These are phyloP conservation scores for Sideroxylon spinosum DNA, from an alignment of 179 eudicot species.

Conservation along the genomic window DNA sequence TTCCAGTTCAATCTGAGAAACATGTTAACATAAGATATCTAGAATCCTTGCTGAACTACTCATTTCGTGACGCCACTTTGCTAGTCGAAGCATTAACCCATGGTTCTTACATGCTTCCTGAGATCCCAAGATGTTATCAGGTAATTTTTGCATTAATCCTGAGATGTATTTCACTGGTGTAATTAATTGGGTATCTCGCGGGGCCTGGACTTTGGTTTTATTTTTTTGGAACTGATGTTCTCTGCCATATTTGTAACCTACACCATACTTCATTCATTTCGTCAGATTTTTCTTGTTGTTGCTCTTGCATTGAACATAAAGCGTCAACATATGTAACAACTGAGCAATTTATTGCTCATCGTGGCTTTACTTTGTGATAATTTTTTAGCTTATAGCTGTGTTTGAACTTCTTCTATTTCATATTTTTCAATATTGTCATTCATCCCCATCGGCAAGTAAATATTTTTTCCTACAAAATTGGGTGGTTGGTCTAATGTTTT, in stretches of 20 bases:
- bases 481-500: no score
- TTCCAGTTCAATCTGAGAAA: conserved; percentile 36
- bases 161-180: neutral
- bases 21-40: conserved; percentile 41
- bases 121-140: conserved; percentile 85
- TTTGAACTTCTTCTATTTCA: neutral
- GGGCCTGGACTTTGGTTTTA: neutral
- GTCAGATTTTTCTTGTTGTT: neutral
- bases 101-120: conserved; percentile 85
- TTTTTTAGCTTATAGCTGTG: no score
- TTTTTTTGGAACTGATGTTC: neutral
- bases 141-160: conserved; percentile 31
- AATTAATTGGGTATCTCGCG: neutral
- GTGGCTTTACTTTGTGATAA: neutral
- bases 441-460: neutral
- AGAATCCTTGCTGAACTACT: conserved; percentile 52
- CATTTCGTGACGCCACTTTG: conserved; percentile 60
- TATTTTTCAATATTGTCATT: neutral
- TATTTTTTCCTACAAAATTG: no score
- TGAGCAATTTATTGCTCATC: neutral
- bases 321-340: neutral
- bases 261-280: neutral
- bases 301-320: neutral
- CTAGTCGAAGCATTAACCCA: conserved; percentile 89
- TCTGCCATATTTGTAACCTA: no score